Base-by-base conservation (phyloP, 352 stramenopile genomes). In the Globisporangium emineosum region DNA sequence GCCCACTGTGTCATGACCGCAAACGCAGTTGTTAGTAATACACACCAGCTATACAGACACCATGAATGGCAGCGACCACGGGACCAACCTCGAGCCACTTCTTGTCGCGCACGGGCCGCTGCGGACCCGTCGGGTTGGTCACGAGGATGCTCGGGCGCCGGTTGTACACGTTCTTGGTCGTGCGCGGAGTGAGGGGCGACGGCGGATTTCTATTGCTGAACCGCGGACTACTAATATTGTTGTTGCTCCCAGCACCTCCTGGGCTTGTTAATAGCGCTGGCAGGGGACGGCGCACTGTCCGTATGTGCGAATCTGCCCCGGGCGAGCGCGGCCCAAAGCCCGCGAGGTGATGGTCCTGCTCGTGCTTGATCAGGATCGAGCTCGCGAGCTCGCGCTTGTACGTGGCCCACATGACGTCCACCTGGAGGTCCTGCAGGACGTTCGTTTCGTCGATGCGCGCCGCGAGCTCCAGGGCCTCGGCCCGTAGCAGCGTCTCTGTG, bases 321-420 rank as follows among this genome's bases (percentile, higher is more conserved):
- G 68, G 70, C 2, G 70, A 69, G 17, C 81, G 71, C 10, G 72
- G 75, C 5, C 78, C 81, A 60, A 86, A 78, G 9, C 71, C 65
- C 7, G 68, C 62, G 25, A 75, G 66, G 2, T 51, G 57, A 35
- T 84, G 78, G 9, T 82, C 63, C 35, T 67, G 65, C 12, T 77
- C 66, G 55, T 83, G 76, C 10, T 68, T 69, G 23, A 67, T 67
- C 4, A 83, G 55, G 49, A 90, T 64, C 2, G 62, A 61, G 7
- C 35, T 53, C 23, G 86, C 72, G 33, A 90, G 53, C 2, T 77
- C 64, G 0, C 75, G 69, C 55, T 86, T 85, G 68, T 88, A 91
- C 52, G 81, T 57, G 0, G 60, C 60, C 83, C 83, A 91, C 19
- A 64, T 72, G 3, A 69, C 60, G 30, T 91, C 77, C 0, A 52